Base-by-base conservation (phyloP, 2,329 filamentous ascomycete species). In the Pyrenochaeta sp. region DNA sequence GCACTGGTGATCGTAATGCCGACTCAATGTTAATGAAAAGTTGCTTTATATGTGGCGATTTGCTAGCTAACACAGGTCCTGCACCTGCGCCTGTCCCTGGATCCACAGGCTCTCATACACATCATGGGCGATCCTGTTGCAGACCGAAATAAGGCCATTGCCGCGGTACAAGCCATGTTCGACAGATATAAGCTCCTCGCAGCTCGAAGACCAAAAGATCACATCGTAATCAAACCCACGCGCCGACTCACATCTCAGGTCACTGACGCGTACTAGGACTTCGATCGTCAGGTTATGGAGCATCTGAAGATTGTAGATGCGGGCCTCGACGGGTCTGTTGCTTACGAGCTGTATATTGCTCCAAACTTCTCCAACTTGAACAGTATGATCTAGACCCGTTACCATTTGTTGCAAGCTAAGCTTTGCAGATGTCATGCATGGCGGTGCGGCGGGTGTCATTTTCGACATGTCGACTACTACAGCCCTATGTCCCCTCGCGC, bases 401-500 rank as follows among this genome's bases (percentile, higher is more conserved):
- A 28, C 2, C 5, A 5, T 1, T 15, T n/a, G 7, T 8, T 13
- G 22, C 10, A 30, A 19, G n/a, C 56, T 66, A n/a, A 71, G 27
- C 19, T n/a, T n/a, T 9, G 8, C 15, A 74, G 75, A 78, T 58
- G 77, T 78, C 28, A 78, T 79, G 75, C 77, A 79, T 50, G 77
- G 77, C 22, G 77, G 77, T 24, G 77, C 77, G 12, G 74, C 73
- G 7, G 77, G 73, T 13, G 73, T 78, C 22, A 76, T 79, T 12
- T 79, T 79, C 63, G 73, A 79, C 59, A 79, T 79, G 77, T 67
- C 72, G 1, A 85, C 82, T 4, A 84, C 81, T 0, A 78, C 78
- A 12, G 82, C 83, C 0, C 71, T 85, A 19, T 83, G 81, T 40
- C 82, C 83, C 1, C 50, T 85, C 12, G 77, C 82, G 5, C 76